A percentile compares a stretch with the other conserved stretches of the same genome.
Evolutionary conservation across 805 yeast species (phyloP).

Genomic region (Komagataella ulmi): DNA sequence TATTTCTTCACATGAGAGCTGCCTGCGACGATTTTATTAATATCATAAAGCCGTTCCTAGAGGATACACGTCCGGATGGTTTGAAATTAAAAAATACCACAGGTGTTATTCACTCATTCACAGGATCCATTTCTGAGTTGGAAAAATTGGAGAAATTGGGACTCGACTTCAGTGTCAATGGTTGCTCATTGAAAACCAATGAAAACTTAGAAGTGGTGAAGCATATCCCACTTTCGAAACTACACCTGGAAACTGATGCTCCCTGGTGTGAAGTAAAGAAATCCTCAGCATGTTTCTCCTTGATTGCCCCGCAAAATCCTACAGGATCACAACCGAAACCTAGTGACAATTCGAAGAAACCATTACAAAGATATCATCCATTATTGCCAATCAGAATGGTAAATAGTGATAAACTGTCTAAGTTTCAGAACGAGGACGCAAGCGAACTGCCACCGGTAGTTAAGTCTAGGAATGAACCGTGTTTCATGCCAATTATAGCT

Average conservation of each 20-base stretch:
- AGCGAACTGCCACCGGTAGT: slow-evolving; percentile 34
- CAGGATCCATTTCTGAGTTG: slow-evolving; percentile 66
- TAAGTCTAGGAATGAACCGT: slow-evolving; percentile 88
- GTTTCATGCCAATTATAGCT: slow-evolving; percentile 71
- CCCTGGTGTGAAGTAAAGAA: slow-evolving; percentile 97
- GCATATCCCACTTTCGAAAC: slow-evolving; percentile 51
- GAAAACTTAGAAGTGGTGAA: slow-evolving; percentile 59
- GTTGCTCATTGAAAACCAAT: slow-evolving; percentile 76
- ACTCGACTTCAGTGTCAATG: slow-evolving; percentile 74
- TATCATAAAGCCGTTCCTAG: slow-evolving; percentile 49
- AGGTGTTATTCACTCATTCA: slow-evolving; percentile 93
- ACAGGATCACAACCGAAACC: slow-evolving; percentile 31
- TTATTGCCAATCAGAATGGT: slow-evolving; percentile 48
- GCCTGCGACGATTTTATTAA: slow-evolving; percentile 69
- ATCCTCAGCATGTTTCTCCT: slow-evolving; percentile 52
- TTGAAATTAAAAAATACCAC: slow-evolving; percentile 20
- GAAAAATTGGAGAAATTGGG: slow-evolving; percentile 40
- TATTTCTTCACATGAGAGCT: slow-evolving; percentile 83
- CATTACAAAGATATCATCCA: slow-evolving; percentile 25
- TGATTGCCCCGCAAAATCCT: slow-evolving; percentile 29
- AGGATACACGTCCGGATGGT: slow-evolving; percentile 21
- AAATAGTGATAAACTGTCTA: slow-evolving; percentile 39
- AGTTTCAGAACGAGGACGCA: slow-evolving; percentile 14
- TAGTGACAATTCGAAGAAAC: slow-evolving; percentile 8
- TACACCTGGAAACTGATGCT: slow-evolving; percentile 88